Conservation (phyloP, 257 asterid species). For the Solanum stenotomum region DNA sequence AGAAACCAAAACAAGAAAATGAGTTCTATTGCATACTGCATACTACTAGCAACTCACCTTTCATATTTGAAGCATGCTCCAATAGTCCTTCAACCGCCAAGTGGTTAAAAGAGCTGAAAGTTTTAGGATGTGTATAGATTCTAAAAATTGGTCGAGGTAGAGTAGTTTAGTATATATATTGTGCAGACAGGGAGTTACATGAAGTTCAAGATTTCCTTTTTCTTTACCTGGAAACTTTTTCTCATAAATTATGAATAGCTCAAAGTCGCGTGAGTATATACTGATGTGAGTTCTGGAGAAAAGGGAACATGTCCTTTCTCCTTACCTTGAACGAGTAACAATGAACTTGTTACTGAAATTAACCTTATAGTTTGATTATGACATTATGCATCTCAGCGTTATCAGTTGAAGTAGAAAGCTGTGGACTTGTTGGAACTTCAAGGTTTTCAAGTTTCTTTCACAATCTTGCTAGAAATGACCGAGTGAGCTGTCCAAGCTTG, state of each 20-base stretch:
- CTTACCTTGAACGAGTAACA: not conserved
- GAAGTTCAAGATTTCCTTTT: not conserved
- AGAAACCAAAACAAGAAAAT: conserved; percentile 52
- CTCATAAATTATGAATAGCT: not conserved
- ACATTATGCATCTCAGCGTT: not conserved
- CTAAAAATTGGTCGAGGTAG: conserved; percentile 5
- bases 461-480: not conserved
- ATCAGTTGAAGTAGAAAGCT: not conserved
- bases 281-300: not conserved
- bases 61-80: not conserved
- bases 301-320: not conserved
- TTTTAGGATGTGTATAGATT: conserved; percentile 14
- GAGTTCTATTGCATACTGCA: conserved; percentile 2
- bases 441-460: not conserved
- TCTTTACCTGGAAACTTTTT: not conserved
- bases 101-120: conserved; percentile 13
- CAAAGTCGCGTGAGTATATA: not conserved
- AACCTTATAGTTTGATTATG: not conserved
- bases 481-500: not conserved
- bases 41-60: not conserved
- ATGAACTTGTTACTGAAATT: not conserved
- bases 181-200: not conserved
- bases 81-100: conserved; percentile 5
- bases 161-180: not conserved
- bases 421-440: not conserved